These are phyloP conservation scores for Pleurotus sapidus DNA, from an alignment of 768 basidiomycete species.

Conservation along the genomic window DNA sequence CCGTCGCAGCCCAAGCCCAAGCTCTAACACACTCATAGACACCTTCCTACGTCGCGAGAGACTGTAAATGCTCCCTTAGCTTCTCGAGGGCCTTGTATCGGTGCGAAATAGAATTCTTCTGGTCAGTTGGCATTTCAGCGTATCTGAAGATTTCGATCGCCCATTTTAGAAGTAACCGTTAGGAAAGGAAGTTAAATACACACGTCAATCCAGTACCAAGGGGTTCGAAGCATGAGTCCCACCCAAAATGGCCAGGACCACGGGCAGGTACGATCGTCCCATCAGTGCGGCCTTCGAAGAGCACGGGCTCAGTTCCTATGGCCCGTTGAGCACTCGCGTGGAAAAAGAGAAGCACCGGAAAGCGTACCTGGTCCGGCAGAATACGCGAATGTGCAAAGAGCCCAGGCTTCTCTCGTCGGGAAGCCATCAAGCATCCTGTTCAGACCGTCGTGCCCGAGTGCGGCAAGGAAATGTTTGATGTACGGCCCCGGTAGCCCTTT, in stretches of 20 bases:
- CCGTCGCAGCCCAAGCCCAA: slow-evolving; percentile 2
- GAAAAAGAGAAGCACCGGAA: not conserved
- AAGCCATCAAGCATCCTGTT: slow-evolving; percentile 82
- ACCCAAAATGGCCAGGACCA: slow-evolving; percentile 80
- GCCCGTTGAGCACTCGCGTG: not conserved
- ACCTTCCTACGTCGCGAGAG: slow-evolving; percentile 14
- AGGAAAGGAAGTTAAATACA: slow-evolving; percentile 12
- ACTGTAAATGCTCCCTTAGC: slow-evolving; percentile 49
- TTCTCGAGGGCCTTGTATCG: slow-evolving; percentile 71
- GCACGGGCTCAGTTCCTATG: slow-evolving; percentile 61
- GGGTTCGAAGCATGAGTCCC: slow-evolving; percentile 88
- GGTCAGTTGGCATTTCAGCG: slow-evolving; percentile 68
- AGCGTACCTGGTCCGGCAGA: slow-evolving; percentile 68
- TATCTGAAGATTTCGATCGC: slow-evolving; percentile 40
- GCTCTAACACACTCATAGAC: not conserved
- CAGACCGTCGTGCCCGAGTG: slow-evolving; percentile 86
- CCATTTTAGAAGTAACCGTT: not conserved
- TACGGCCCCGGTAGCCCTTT: slow-evolving; percentile 94
- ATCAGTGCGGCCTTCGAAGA: slow-evolving; percentile 80
- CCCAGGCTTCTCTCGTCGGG: slow-evolving; percentile 74
- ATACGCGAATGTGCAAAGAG: slow-evolving; percentile 96
- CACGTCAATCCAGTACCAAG: slow-evolving; percentile 78
- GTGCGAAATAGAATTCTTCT: slow-evolving; percentile 76
- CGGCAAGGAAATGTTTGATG: slow-evolving; percentile 89
- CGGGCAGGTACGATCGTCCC: slow-evolving; percentile 87